Conservation (phyloP, 2,329 filamentous ascomycete species). For the Sporothrix protearum region DNA sequence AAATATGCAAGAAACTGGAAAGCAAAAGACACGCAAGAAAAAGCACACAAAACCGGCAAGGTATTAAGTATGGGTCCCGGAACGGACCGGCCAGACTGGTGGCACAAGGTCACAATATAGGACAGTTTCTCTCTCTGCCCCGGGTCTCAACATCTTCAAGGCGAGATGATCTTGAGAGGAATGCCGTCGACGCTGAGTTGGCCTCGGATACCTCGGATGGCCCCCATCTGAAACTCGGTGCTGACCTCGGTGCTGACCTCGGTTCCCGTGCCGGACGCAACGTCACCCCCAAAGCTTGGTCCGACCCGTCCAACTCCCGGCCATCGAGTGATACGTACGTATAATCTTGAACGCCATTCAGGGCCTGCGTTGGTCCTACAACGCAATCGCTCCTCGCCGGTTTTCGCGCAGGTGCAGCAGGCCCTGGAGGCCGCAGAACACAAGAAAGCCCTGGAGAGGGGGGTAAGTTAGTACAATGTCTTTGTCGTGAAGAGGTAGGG, state of each 20-base stretch:
- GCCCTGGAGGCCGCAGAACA: constrained; percentile 89
- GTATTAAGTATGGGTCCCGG: background rate
- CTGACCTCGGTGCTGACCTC: background rate
- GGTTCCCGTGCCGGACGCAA: background rate
- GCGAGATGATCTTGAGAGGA: background rate
- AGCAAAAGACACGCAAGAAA: background rate
- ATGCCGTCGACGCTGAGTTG: background rate
- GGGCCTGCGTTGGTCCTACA: constrained; percentile 41
- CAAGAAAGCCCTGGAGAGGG: constrained; percentile 67
- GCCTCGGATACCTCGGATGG: background rate
- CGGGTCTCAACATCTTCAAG: too few relatives aligned
- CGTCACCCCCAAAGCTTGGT: background rate
- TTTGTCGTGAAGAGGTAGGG: background rate
- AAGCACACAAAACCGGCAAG: background rate
- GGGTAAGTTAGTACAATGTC: background rate
- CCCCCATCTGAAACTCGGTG: background rate
- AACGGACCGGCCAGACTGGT: too few relatives aligned
- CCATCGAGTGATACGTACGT: background rate
- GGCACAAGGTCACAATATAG: background rate
- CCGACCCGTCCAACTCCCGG: background rate
- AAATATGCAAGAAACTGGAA: background rate
- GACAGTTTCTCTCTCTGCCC: background rate
- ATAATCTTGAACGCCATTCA: constrained; percentile 20
- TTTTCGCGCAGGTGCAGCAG: constrained; percentile 79
- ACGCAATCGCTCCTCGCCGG: constrained; percentile 76